A percentile compares a stretch with the other conserved stretches of the same genome.
These are phyloP conservation scores for Sphaceloma murrayae DNA, from an alignment of 2,329 filamentous ascomycete genomes.

Conservation along the genomic window DNA sequence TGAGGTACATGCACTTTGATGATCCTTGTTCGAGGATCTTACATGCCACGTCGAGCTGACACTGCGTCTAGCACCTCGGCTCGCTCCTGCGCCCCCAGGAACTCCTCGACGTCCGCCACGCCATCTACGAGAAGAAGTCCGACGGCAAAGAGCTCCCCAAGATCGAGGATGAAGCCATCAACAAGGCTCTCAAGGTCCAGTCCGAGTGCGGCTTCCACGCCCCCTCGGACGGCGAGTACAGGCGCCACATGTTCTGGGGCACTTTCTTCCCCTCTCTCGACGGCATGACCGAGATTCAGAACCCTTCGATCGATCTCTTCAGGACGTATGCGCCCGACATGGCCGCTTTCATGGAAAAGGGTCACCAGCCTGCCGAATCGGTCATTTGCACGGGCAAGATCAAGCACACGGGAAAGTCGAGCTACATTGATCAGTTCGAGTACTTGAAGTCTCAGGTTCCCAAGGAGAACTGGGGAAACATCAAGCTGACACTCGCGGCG, in stretches of 20 bases:
- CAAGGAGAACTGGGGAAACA: slow-evolving; percentile 51
- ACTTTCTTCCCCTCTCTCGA: slow-evolving; percentile 47
- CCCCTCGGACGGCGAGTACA: slow-evolving; percentile 58
- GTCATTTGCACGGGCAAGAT: slow-evolving; percentile 51
- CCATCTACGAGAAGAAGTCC: slow-evolving; percentile 44
- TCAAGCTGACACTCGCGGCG: slow-evolving; percentile 41
- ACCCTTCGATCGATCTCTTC: slow-evolving; percentile 43
- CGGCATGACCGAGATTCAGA: slow-evolving; percentile 44
- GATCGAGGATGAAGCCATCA: slow-evolving; percentile 55
- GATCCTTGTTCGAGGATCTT: not conserved
- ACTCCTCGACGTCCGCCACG: slow-evolving; percentile 47
- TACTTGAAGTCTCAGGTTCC: slow-evolving; percentile 51
- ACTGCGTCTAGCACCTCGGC: slow-evolving; percentile 17
- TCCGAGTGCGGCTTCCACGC: slow-evolving; percentile 50
- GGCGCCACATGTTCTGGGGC: slow-evolving; percentile 46
- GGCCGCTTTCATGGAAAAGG: slow-evolving; percentile 51
- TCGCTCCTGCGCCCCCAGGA: slow-evolving; percentile 54
- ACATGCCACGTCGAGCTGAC: too few species aligned
- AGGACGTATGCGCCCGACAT: slow-evolving; percentile 46
- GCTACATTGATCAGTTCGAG: slow-evolving; percentile 50
- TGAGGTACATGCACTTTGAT: slow-evolving; percentile 37
- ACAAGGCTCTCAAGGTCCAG: slow-evolving; percentile 54
- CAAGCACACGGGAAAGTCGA: slow-evolving; percentile 45
- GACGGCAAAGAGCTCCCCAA: slow-evolving; percentile 44
- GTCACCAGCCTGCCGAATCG: slow-evolving; percentile 47